Evolutionary conservation across 2,329 filamentous ascomycete genomes (phyloP).

Genomic region (Botrytis fragariae): DNA sequence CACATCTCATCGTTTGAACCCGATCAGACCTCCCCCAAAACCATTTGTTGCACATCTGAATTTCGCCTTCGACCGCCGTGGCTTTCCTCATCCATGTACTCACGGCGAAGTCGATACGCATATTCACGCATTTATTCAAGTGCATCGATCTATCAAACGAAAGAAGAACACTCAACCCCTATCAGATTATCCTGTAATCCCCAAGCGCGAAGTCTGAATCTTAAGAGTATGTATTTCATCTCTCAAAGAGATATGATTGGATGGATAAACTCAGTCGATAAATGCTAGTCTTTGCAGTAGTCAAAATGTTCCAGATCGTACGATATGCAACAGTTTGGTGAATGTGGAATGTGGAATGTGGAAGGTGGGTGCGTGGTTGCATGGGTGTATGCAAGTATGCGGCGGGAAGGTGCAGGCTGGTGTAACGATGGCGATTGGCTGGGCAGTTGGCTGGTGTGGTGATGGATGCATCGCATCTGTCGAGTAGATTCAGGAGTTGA

Average conservation of each 20-base stretch:
- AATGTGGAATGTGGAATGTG: neutral
- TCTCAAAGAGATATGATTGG: neutral
- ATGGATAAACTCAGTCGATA: neutral
- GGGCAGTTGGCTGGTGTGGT: neutral
- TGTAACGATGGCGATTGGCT: neutral
- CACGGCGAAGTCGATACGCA: neutral
- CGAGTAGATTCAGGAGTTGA: neutral
- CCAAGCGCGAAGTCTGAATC: neutral
- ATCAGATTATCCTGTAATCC: neutral
- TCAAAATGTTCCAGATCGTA: conserved; percentile 4
- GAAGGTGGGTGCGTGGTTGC: neutral
- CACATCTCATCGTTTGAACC: neutral
- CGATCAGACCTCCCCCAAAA: neutral
- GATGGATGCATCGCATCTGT: neutral
- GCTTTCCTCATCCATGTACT: neutral
- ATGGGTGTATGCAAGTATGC: neutral
- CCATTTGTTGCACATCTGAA: too few relatives aligned
- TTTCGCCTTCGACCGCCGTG: neutral
- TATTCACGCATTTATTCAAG: neutral
- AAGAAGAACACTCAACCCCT: neutral
- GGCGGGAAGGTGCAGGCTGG: neutral
- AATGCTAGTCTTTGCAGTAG: neutral
- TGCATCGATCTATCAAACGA: neutral
- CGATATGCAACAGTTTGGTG: neutral
- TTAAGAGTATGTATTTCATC: neutral